Conservation (phyloP, 345 rosid genomes). For the Hibiscus trionum region DNA sequence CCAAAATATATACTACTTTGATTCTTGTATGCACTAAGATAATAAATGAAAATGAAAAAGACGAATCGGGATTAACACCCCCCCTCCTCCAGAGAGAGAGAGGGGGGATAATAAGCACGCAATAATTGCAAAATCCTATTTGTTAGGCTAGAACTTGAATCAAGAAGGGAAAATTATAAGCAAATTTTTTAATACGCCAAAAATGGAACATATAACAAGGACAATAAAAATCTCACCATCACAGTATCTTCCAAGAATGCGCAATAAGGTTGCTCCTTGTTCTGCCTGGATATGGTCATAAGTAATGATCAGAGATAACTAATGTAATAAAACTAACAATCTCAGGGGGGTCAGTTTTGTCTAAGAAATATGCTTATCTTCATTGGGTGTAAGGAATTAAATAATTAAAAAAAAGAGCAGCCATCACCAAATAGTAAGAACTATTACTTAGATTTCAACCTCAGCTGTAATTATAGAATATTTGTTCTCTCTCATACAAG, state of each 20-base stretch:
- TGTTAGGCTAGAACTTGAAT: background rate
- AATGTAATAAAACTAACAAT: background rate
- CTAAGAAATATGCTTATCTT: background rate
- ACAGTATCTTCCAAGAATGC: slow-evolving; percentile 27
- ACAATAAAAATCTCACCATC: slow-evolving; percentile 25
- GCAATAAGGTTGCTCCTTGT: slow-evolving; percentile 26
- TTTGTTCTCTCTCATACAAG: background rate
- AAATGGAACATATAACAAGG: background rate
- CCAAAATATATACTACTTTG: background rate
- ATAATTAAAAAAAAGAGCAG: background rate
- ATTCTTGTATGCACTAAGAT: background rate
- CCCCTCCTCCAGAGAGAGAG: background rate
- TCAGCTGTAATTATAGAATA: background rate
- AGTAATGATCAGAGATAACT: background rate
- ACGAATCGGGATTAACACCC: background rate
- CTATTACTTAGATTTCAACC: background rate
- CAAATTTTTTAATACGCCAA: background rate
- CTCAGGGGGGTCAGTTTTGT: background rate
- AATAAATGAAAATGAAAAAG: background rate
- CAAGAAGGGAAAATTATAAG: background rate
- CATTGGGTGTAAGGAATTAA: no score
- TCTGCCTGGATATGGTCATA: slow-evolving; percentile 23
- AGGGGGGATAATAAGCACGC: no score
- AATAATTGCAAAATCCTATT: background rate
- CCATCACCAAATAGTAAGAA: background rate